Evolutionary conservation across 1,284 basidiomycete species (phyloP), one percentile per base, ranked within the genome.

Genomic region (Moesziomyces antarcticus): DNA sequence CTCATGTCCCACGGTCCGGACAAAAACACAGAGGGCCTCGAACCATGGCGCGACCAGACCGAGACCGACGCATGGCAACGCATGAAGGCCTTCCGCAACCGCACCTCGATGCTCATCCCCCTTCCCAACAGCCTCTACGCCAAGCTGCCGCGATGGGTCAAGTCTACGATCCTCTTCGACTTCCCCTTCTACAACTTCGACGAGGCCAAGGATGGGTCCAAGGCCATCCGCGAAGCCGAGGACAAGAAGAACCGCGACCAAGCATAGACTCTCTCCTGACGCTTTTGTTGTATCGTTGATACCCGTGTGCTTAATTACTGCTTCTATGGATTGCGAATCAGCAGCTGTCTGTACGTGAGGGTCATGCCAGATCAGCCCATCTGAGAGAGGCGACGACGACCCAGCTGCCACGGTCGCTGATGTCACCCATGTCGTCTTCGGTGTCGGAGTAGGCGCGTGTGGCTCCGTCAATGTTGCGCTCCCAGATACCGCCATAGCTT

Each of bases 71-170:
- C 73, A 8, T 82, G 81, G 81, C 44, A 67, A 18, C 60, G 77
- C 51, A 78, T 76, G 65, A 74, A 79, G 65, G 55, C 64, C 13
- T 78, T 77, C 71, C 54, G 77, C 9, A 58, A 54, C 60, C 85
- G 86, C 48, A 92, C 91, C 5, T 90, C 89, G 10, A 87, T 92
- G 49, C 82, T 92, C 47, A 84, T 92, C 44, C 91, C 91, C 0
- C 73, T 92, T 24, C 91, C 90, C 0, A 89, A 89, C 0, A 59
- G 79, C 0, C 7, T 92, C 5, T 92, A 92, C 79, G 82, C 83
- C 27, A 87, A 83, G 2, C 75, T 92, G 7, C 91, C 91, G 0
- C 69, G 62, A 14, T 84, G 86, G 60, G 30, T 91, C 60, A 92
- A 92, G 85, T 84, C 84, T 58, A 89, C 87, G 5, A 18, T 91